Conservation (phyloP, 768 basidiomycete species). For the Collybiopsis luxurians region DNA sequence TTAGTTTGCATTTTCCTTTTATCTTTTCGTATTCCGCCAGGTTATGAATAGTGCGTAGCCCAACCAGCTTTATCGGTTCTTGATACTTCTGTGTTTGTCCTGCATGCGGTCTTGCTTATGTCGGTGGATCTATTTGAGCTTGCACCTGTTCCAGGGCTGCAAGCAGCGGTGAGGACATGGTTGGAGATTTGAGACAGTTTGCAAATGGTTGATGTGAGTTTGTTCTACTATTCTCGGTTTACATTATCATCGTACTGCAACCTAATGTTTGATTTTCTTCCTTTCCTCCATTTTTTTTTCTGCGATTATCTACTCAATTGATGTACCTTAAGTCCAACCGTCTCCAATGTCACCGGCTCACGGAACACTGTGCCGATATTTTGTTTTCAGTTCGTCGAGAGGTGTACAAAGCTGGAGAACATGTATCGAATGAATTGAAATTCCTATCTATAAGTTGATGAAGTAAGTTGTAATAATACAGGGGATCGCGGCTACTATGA, state of each 20-base stretch:
- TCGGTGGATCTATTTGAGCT: constrained; percentile 42
- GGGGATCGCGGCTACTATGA: no score
- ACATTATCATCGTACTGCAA: no score
- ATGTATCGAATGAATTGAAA: constrained; percentile 46
- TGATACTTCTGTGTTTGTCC: constrained; percentile 36
- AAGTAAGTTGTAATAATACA: constrained; percentile 53
- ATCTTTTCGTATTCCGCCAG: neutral
- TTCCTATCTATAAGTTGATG: constrained; percentile 49
- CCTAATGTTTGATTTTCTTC: no score
- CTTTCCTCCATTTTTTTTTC: neutral
- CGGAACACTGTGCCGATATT: constrained; percentile 69
- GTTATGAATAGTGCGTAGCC: constrained; percentile 15
- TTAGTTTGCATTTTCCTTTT: no score
- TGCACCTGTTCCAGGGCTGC: constrained; percentile 56
- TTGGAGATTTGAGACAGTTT: constrained; percentile 65
- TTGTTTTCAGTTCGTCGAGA: constrained; percentile 64
- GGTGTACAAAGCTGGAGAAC: constrained; percentile 53
- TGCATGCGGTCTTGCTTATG: constrained; percentile 42
- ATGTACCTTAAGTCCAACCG: constrained; percentile 56
- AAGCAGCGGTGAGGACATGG: constrained; percentile 51
- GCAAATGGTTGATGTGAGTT: constrained; percentile 57
- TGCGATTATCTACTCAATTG: no score
- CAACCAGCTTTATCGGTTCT: constrained; percentile 22
- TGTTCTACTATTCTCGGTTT: neutral
- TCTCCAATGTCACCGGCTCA: constrained; percentile 64